phyloP scores from a whole-genome alignment of 176 grass and related monocot genomes.

The Cenchrus purpureus region DNA sequence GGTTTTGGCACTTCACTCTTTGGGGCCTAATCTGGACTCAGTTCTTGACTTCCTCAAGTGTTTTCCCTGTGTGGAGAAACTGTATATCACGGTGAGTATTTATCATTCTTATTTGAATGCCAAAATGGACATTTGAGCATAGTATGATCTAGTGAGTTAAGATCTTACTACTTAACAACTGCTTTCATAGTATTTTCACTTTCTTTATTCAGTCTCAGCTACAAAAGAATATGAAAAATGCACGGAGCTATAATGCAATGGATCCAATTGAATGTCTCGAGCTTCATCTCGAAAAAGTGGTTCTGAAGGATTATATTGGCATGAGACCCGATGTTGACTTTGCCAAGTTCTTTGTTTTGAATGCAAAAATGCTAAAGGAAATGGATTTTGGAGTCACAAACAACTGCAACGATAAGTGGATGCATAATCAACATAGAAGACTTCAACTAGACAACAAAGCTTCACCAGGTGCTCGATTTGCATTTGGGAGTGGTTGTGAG shows the following conservation, averaged over 20 bases:
- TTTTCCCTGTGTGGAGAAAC: constrained; percentile 19
- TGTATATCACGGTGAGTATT: constrained; percentile 12
- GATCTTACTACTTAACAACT: too few species aligned
- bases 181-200: not conserved
- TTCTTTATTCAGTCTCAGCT: not conserved
- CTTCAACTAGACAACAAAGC: not conserved
- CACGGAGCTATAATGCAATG: not conserved
- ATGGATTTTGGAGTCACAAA: not conserved
- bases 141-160: too few species aligned
- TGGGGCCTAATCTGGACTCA: constrained; percentile 13
- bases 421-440: not conserved
- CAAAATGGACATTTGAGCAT: not conserved
- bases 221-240: not conserved
- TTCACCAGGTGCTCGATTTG: constrained; percentile 16
- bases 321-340: constrained; percentile 16
- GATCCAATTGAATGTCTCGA: constrained; percentile 31
- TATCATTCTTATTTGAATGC: not conserved
- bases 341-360: constrained; percentile 45
- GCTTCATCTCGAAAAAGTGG: not conserved
- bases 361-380: not conserved
- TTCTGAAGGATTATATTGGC: not conserved
- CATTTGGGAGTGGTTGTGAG: not conserved
- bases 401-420: not conserved
- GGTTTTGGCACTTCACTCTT: not conserved
- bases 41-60: constrained; percentile 20